phyloP scores from a whole-genome alignment of 2,329 filamentous ascomycete genomes.

The Stromatinia cepivora region DNA sequence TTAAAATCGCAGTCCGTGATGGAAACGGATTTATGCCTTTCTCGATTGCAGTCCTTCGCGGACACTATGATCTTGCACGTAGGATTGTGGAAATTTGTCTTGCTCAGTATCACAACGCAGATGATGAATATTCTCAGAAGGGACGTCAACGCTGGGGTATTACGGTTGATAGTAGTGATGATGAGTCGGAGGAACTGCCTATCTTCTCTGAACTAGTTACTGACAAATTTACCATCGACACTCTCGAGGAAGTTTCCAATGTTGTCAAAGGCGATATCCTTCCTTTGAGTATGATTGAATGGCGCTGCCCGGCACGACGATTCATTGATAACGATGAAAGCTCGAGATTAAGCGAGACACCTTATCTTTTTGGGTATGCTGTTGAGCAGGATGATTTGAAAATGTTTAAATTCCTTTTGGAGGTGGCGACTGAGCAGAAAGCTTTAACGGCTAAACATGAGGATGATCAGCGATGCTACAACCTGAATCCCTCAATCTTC shows the following conservation, averaged over 20 bases:
- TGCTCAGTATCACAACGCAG: slow-evolving; percentile 63
- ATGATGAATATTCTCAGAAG: slow-evolving; percentile 29
- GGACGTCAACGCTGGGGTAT: slow-evolving; percentile 43
- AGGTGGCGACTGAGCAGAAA: slow-evolving; percentile 34
- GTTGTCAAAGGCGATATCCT: slow-evolving; percentile 64
- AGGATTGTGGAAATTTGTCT: slow-evolving; percentile 69
- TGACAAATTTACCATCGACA: slow-evolving; percentile 72
- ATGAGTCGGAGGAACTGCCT: slow-evolving; percentile 42
- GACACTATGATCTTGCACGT: slow-evolving; percentile 63
- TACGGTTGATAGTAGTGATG: slow-evolving; percentile 47
- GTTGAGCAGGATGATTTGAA: slow-evolving; percentile 33
- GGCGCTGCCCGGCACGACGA: slow-evolving; percentile 41
- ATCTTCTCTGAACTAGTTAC: slow-evolving; percentile 60
- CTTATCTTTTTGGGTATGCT: slow-evolving; percentile 30
- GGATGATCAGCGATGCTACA: slow-evolving; percentile 37
- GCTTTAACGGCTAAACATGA: slow-evolving; percentile 34
- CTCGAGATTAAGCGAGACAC: not conserved
- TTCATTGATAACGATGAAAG: slow-evolving; percentile 36
- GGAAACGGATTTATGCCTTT: slow-evolving; percentile 53
- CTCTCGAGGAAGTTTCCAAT: slow-evolving; percentile 68
- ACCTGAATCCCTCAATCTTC: slow-evolving; percentile 44
- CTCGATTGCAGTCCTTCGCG: slow-evolving; percentile 64
- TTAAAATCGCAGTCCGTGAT: slow-evolving; percentile 64
- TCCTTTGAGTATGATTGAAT: slow-evolving; percentile 55
- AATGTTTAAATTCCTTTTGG: slow-evolving; percentile 38